Conservation (phyloP, 306 rosid genomes). For the Lathyrus tuberosus region DNA sequence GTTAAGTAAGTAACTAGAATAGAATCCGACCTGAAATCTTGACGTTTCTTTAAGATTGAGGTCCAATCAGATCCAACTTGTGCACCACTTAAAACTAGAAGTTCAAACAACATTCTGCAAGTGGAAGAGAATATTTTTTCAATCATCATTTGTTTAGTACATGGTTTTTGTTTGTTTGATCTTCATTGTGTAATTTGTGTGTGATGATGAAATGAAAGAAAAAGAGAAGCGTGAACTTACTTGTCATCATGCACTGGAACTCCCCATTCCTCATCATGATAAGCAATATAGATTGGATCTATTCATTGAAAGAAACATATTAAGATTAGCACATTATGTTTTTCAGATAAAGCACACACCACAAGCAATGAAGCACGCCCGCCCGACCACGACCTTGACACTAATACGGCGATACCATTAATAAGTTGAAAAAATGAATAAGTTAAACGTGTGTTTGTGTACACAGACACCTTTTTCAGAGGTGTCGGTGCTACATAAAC, state of each 20-base stretch:
- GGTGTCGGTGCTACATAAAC: too few species aligned
- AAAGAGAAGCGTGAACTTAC: constrained; percentile 52
- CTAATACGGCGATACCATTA: too few species aligned
- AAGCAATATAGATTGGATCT: constrained; percentile 93
- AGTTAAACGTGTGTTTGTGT: too few species aligned
- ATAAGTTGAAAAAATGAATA: too few species aligned
- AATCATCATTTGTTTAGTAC: constrained; percentile 11
- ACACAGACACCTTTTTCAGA: too few species aligned
- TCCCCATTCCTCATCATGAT: constrained; percentile 99
- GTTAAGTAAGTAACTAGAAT: not conserved
- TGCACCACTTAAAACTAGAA: constrained; percentile 85
- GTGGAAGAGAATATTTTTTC: not conserved
- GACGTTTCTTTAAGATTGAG: constrained; percentile 86
- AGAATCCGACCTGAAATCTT: constrained; percentile 63
- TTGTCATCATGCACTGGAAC: constrained; percentile 95
- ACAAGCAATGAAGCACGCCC: too few species aligned
- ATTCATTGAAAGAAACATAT: constrained; percentile 24
- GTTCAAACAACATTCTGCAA: constrained; percentile 81
- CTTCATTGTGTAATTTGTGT: not conserved
- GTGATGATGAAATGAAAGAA: constrained; percentile 3
- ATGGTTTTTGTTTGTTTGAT: not conserved
- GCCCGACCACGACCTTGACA: too few species aligned
- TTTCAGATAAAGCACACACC: constrained; percentile 11
- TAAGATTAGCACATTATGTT: constrained; percentile 25
- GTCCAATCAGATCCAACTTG: constrained; percentile 99